Conservation (phyloP, 2,329 filamentous ascomycete species). For the Magnaporthales sp. region DNA sequence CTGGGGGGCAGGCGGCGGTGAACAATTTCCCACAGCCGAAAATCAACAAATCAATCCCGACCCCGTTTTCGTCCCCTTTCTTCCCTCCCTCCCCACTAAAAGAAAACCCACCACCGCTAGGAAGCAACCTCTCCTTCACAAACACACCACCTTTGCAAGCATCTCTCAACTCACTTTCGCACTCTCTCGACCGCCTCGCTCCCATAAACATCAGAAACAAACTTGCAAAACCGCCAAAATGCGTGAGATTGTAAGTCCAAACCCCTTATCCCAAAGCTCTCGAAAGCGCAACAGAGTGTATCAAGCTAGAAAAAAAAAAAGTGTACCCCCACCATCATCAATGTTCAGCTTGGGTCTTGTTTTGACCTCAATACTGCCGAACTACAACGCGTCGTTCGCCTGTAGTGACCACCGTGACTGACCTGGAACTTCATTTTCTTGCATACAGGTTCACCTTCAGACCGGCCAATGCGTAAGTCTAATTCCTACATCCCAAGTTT, state of each 20-base stretch:
- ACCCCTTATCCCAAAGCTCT: neutral
- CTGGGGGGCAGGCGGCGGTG: slow-evolving; percentile 3
- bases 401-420: slow-evolving; percentile 42
- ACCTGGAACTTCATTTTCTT: slow-evolving; percentile 23
- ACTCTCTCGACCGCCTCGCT: neutral
- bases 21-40: slow-evolving; percentile 3
- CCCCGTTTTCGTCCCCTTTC: slow-evolving; percentile 2
- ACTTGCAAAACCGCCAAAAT: slow-evolving; percentile 39
- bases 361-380: neutral
- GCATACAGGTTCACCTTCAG: slow-evolving; percentile 89
- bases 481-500: neutral
- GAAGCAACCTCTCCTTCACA: slow-evolving; percentile 22
- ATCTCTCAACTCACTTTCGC: slow-evolving; percentile 11
- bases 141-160: slow-evolving; percentile 23
- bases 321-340: slow-evolving; percentile 15
- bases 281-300: slow-evolving; percentile 14
- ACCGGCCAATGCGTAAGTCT: slow-evolving; percentile 95
- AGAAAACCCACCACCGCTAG: neutral
- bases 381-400: neutral
- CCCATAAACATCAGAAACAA: neutral
- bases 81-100: slow-evolving; percentile 2
- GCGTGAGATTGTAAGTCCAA: slow-evolving; percentile 64
- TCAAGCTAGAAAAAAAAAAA: neutral
- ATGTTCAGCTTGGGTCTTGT: neutral
- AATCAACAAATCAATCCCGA: slow-evolving; percentile 5